These are phyloP conservation scores for Boechera divaricarpa DNA, from an alignment of 345 rosid genomes.

Conservation along the genomic window DNA sequence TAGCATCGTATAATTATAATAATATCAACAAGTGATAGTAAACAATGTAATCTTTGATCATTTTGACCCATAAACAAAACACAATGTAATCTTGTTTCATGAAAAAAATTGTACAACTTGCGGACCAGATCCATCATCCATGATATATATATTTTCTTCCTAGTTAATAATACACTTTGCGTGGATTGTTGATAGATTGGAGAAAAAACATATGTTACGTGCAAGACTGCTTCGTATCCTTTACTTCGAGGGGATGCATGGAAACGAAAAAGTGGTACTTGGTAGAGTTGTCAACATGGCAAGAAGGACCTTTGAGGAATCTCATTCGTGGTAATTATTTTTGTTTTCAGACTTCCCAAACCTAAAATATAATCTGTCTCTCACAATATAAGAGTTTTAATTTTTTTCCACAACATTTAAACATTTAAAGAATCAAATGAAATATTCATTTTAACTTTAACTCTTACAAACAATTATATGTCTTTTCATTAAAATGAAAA, in stretches of 20 bases:
- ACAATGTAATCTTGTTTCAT: background rate
- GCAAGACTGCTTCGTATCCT: background rate
- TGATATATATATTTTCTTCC: background rate
- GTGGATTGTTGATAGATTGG: background rate
- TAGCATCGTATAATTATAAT: background rate
- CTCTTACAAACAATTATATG: too few relatives aligned
- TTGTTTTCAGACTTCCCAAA: background rate
- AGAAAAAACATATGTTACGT: background rate
- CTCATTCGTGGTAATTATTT: background rate
- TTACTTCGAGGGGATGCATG: slow-evolving; percentile 8
- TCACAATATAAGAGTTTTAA: too few relatives aligned
- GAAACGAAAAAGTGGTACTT: background rate
- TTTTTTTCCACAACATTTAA: too few relatives aligned
- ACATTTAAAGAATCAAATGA: too few relatives aligned
- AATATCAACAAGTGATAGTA: background rate
- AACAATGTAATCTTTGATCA: background rate
- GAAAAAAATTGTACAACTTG: background rate
- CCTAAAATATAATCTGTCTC: too few relatives aligned
- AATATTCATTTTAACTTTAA: too few relatives aligned
- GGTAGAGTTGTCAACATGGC: background rate
- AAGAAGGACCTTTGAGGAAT: background rate
- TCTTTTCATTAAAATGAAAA: too few relatives aligned
- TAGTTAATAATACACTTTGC: background rate
- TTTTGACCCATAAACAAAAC: slow-evolving; percentile 7
- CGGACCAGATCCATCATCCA: background rate